phyloP scores from a whole-genome alignment of 768 basidiomycete genomes.

The Suillus subaureus region DNA sequence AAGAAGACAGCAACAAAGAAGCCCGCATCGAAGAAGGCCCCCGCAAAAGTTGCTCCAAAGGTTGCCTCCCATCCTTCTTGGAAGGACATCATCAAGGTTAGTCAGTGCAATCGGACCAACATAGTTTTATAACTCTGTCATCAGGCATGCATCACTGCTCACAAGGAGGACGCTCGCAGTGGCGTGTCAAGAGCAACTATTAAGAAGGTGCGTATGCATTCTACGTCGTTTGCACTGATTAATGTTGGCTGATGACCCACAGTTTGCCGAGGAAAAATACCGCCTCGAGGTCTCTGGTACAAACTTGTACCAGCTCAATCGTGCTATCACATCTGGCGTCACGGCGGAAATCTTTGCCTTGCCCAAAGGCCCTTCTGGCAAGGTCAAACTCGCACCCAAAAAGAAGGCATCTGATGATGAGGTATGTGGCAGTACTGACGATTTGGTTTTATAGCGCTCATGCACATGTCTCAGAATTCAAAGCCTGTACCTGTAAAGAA shows the following conservation, averaged over 20 bases:
- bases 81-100: slow-evolving; percentile 57
- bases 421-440: slow-evolving; percentile 37
- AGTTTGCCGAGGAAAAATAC: slow-evolving; percentile 57
- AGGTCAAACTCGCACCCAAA: slow-evolving; percentile 75
- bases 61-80: slow-evolving; percentile 47
- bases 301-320: slow-evolving; percentile 49
- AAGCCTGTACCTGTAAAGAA: slow-evolving; percentile 23
- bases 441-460: neutral
- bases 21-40: slow-evolving; percentile 6
- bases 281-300: slow-evolving; percentile 45
- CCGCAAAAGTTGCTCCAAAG: slow-evolving; percentile 20
- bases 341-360: slow-evolving; percentile 52
- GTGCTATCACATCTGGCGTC: slow-evolving; percentile 52
- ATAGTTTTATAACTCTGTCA: neutral
- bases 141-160: slow-evolving; percentile 67
- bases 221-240: slow-evolving; percentile 9
- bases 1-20: slow-evolving; percentile 32
- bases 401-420: slow-evolving; percentile 47
- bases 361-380: slow-evolving; percentile 67
- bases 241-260: slow-evolving; percentile 7
- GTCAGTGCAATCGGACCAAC: slow-evolving; percentile 12
- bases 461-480: slow-evolving; percentile 11
- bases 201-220: slow-evolving; percentile 66
- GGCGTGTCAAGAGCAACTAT: slow-evolving; percentile 76
- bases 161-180: slow-evolving; percentile 63